Evolutionary conservation across 2,329 filamentous ascomycete genomes (phyloP), one percentile per base, ranked within the genome.

Genomic region (Aureobasidium sp.): DNA sequence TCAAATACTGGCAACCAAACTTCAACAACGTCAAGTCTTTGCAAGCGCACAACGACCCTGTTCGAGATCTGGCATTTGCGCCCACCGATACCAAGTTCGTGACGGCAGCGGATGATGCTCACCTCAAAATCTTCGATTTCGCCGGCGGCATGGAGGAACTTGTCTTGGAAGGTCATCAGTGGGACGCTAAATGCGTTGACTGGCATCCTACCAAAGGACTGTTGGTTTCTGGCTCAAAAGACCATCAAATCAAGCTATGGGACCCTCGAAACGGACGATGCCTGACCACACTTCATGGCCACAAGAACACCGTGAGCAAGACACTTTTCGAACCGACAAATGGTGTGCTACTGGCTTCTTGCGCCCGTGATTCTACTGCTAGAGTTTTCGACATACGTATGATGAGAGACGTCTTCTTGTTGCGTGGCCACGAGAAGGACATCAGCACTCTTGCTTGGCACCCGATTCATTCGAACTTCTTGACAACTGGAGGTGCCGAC

Each of bases 1-100:
- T 99, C 76, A 97, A 97, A 77, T 99, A 99, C 77, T 97, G 93
- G 90, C 91, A 97, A 74, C 91, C 93, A 35, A 99, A 97, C 74
- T 97, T 99, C 78, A 97, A 99, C 81, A 97, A 97, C 70, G 91
- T 97, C 63, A 91, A 97, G 74, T 92, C 90, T 59, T 90, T 99
- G 60, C 87, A 92, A 71, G 94, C 91, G 7, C 94, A 97, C 72
- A 85, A 85, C 53, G 91, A 97, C 71, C 88, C 93, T 5, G 90
- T 99, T 64, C 82, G 94, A 68, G 94, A 97, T 70, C 79, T 99
- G 42, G 89, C 93, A 9, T 97, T 97, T 74, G 90, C 91, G 63
- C 94, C 94, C 0, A 96, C 89, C 65, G 94, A 99, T 75, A 83
- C 89, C 64, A 97, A 97, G 72, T 99, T 99, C 68, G 90, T 97